Evolutionary conservation across 2,329 filamentous ascomycete species (phyloP).

Genomic region (Nemania sp.): DNA sequence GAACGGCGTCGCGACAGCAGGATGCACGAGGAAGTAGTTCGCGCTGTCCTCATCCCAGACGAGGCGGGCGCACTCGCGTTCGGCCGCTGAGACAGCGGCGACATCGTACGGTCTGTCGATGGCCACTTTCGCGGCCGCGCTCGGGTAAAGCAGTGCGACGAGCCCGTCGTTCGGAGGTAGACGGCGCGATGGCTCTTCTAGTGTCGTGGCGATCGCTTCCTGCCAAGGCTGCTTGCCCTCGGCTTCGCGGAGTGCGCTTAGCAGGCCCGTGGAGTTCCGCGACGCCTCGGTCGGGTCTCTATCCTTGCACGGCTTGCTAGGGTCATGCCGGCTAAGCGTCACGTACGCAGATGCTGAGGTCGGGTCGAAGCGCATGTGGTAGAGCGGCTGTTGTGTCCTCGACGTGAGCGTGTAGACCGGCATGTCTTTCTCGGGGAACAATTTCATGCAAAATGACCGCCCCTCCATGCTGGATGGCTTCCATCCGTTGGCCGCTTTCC

Average conservation of each 20-base stretch:
- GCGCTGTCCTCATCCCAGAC: slow-evolving; percentile 75
- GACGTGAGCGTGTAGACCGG: slow-evolving; percentile 76
- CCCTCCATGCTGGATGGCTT: slow-evolving; percentile 70
- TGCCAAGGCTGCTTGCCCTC: slow-evolving; percentile 64
- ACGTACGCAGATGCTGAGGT: slow-evolving; percentile 73
- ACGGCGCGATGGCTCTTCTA: slow-evolving; percentile 66
- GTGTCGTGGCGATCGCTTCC: slow-evolving; percentile 68
- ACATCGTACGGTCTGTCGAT: slow-evolving; percentile 70
- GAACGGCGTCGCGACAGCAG: slow-evolving; percentile 72
- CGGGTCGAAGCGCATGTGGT: slow-evolving; percentile 72
- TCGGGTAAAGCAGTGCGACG: slow-evolving; percentile 76
- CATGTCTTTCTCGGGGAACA: slow-evolving; percentile 68
- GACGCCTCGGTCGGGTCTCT: slow-evolving; percentile 52
- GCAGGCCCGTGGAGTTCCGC: slow-evolving; percentile 39
- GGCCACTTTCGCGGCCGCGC: slow-evolving; percentile 72
- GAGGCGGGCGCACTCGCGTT: slow-evolving; percentile 76
- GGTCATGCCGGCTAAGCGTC: slow-evolving; percentile 70
- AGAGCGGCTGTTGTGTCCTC: slow-evolving; percentile 69
- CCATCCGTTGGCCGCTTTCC: slow-evolving; percentile 79
- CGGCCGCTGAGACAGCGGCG: slow-evolving; percentile 70
- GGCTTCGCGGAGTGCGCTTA: slow-evolving; percentile 52
- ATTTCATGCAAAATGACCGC: slow-evolving; percentile 68
- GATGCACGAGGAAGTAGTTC: slow-evolving; percentile 72
- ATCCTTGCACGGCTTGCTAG: slow-evolving; percentile 66
- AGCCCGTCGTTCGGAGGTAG: slow-evolving; percentile 71